These are phyloP conservation scores for Lichtheimia ornata DNA, from an alignment of 371 early-diverging fungal species.

Conservation along the genomic window DNA sequence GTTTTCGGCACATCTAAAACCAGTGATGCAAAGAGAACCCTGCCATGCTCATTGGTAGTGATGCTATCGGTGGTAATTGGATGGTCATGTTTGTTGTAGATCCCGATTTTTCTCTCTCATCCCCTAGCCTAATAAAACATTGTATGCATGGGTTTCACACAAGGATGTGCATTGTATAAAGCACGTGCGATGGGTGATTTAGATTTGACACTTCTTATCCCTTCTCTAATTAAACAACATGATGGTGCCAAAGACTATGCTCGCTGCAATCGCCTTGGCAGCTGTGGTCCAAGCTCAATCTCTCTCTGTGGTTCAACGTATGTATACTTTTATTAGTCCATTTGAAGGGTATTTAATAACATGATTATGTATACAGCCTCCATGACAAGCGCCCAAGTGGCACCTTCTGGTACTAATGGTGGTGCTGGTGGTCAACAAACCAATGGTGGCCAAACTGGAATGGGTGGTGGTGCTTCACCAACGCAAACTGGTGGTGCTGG, in stretches of 20 bases:
- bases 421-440: background rate
- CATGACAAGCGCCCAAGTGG: background rate
- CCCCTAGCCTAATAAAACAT: background rate
- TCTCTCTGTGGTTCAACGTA: background rate
- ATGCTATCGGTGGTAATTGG: background rate
- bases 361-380: background rate
- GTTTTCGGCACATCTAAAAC: slow-evolving; percentile 13
- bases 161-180: too few species aligned
- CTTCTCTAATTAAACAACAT: background rate
- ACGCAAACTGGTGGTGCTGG: too few species aligned
- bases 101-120: background rate
- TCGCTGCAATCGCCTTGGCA: background rate
- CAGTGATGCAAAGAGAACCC: background rate
- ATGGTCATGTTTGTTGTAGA: background rate
- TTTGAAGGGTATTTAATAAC: background rate
- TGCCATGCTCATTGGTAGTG: background rate
- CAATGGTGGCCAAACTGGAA: too few species aligned
- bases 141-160: background rate
- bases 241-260: background rate
- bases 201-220: background rate
- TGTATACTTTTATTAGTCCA: background rate
- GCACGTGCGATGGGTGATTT: too few species aligned
- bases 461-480: too few species aligned
- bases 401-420: background rate
- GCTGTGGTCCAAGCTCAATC: background rate